Base-by-base conservation (phyloP, 495 filamentous ascomycete species). In the Penicillium soppii region DNA sequence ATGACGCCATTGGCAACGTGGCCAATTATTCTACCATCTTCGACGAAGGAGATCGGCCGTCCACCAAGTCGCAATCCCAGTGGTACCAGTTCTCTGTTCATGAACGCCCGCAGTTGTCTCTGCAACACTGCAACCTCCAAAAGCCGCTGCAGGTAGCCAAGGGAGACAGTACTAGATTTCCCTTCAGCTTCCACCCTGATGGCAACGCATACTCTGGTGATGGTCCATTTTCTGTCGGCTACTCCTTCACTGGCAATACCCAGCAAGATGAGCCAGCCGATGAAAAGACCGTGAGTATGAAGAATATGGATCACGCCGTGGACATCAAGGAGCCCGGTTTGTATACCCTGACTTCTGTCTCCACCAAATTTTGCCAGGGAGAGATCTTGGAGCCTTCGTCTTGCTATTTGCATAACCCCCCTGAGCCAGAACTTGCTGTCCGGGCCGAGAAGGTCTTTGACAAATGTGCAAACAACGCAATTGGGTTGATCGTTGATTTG, bases 331-430 rank as follows among this genome's bases (percentile, higher is more conserved):
- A 88, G 13, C 82, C 89, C 6, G 94, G 94, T 21, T 77, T 96
- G 55, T 98, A 98, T 69, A 87, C 86, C 4, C 66, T 98, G 42
- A 84, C 82, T 47, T 83, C 87, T 6, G 80, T 96, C 12, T 78
- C 84, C 2, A 94, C 88, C 41, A 80, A 88, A 17, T 87, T 82
- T 46, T 98, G 94, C 63, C 73, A 81, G 12, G 94, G 94, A 30
- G 92, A 97, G 58, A 80, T 98, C 3, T 74, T 92, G 53, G 94
- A 97, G 64, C 94, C 94, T 21, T 87, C 94, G 4, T 90, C 91
- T 21, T 97, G 91, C 64, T 74, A 96, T 46, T 71, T 98, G 41
- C 80, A 89, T 32, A 97, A 96, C 54, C 94, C 94, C 13, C 89
- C 92, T 0, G 85, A 96, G 70, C 94, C 94, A 21, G 82, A 85